Evolutionary conservation across 208 protist genomes (phyloP), one percentile per base, ranked within the genome.

Genomic region (Crithidia bombi): DNA sequence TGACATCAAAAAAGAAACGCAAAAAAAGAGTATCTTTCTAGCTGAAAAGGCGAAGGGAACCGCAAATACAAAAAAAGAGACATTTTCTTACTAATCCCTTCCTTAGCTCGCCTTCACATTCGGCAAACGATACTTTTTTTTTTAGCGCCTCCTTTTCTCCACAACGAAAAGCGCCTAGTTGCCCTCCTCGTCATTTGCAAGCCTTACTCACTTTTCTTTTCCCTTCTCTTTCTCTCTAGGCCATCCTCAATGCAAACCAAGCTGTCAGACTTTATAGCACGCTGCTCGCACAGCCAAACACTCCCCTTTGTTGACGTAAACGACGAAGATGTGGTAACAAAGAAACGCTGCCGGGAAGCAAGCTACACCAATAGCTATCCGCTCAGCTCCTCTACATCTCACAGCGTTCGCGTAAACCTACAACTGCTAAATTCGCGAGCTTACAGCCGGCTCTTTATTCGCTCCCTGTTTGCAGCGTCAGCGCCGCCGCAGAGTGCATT

Each of bases 371-470:
- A 38, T 10, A 51, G 3, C 14, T 64, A 64, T 28, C 57, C 57
- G 5, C 12, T 23, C 5, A 38, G 38, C 28, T 64, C 57, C 3
- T 12, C 1, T 7, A 7, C 19, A 17, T 64, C 41, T 2, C 41
- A 6, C 3, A 51, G 41, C 14, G 57, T 51, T 7, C 14, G n/a
- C 10, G 17, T 21, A 10, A 32, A 51, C 6, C 28, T 64, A 28
- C 41, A 44, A 38, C 57, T 64, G 35, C 38, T 64, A 51, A 28
- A 51, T 17, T 35, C 43, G 0, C 57, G 57, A 0, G 3, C 23
- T 19, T 64, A 39, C 28, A 64, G 28, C 15, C 57, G 57, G 21
- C 43, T 51, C 26, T 44, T 44, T 33, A 14, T 2, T 25, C 57
- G 43, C 9, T 51, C 7, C 9, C 3, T 11, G 5, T 38, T 30